Conservation (phyloP, 169 alveolate genomes). For the Cryptosporidium baileyi region DNA sequence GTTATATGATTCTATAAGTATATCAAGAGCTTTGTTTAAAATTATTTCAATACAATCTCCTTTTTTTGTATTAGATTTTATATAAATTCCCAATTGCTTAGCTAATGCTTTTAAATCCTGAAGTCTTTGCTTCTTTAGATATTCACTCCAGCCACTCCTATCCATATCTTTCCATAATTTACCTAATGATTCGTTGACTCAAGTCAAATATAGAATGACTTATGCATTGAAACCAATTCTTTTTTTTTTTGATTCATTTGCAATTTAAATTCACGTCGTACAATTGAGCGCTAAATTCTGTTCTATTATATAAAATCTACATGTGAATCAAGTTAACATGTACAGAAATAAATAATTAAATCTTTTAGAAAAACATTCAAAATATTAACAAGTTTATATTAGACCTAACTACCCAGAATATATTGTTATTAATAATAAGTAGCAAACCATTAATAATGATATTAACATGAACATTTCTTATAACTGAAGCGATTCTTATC, state of each 20-base stretch:
- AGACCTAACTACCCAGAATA: too few species aligned
- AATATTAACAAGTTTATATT: too few species aligned
- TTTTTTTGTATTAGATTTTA: constrained; percentile 57
- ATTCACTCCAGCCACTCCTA: constrained; percentile 62
- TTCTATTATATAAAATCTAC: not conserved
- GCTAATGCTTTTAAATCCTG: constrained; percentile 47
- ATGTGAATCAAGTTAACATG: not conserved
- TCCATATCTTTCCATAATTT: constrained; percentile 33
- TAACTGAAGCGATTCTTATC: constrained; percentile 13
- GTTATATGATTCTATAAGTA: not conserved
- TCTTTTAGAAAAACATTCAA: too few species aligned
- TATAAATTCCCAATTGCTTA: constrained; percentile 45
- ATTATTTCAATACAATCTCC: constrained; percentile 58
- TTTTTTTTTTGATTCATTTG: too few species aligned
- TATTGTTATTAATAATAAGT: too few species aligned
- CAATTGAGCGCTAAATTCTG: too few species aligned
- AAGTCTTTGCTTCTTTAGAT: constrained; percentile 63
- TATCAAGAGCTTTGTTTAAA: not conserved
- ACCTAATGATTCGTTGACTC: too few species aligned
- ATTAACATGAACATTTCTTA: constrained; percentile 21
- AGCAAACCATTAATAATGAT: too few species aligned
- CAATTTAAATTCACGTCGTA: too few species aligned
- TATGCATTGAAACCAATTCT: too few species aligned
- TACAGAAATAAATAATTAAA: too few species aligned
- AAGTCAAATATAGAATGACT: too few species aligned